Conservation (phyloP, 371 early-diverging fungal species). For the Apophysomyces elegans region DNA sequence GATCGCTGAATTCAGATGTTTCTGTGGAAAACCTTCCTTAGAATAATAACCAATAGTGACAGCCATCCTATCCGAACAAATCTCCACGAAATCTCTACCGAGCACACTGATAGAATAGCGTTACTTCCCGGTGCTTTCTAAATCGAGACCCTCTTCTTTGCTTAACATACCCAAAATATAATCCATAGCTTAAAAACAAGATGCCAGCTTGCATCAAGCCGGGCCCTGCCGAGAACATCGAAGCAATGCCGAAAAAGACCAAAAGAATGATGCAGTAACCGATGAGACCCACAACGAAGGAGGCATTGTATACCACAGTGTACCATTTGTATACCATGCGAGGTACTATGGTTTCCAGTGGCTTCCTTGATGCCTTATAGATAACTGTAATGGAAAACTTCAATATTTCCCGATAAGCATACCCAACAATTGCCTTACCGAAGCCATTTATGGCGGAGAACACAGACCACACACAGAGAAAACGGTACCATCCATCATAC, state of each 20-base stretch:
- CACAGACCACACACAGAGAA: conserved; percentile 46
- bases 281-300: conserved; percentile 64
- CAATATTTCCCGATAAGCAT: neutral
- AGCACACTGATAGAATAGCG: conserved; percentile 54
- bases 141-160: neutral
- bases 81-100: conserved; percentile 85
- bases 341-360: conserved; percentile 70
- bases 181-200: conserved; percentile 61
- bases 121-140: neutral
- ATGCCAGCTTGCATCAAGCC: conserved; percentile 54
- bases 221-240: conserved; percentile 44
- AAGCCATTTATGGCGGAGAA: conserved; percentile 47
- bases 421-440: conserved; percentile 29
- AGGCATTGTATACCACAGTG: conserved; percentile 63
- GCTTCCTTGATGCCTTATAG: conserved; percentile 62
- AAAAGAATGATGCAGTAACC: conserved; percentile 64
- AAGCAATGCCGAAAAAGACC: conserved; percentile 61
- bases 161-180: conserved; percentile 70
- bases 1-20: conserved; percentile 71
- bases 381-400: conserved; percentile 43
- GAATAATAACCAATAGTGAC: conserved; percentile 76
- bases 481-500: conserved; percentile 54
- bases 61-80: conserved; percentile 85
- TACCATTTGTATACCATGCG: conserved; percentile 77
- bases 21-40: conserved; percentile 70